Base-by-base conservation (phyloP, 352 stramenopile genomes). In the Phytophthora sp. region DNA sequence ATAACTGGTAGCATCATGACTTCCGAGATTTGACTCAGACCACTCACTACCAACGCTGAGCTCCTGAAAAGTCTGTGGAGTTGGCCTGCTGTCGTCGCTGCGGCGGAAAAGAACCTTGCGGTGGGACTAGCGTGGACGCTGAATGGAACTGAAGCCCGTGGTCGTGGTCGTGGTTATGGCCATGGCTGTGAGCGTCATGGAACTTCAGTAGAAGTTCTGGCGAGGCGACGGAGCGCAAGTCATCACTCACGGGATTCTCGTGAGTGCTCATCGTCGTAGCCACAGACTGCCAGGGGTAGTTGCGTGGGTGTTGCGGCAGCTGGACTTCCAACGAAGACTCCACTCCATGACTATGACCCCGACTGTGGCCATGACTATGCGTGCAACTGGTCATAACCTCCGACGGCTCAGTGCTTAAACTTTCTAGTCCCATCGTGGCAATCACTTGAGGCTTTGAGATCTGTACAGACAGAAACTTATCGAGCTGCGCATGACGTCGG, bases 381-480 rank as follows among this genome's bases (percentile, higher is more conserved):
- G 46, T 72, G 41, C 51, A 77, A n/a, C 38, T 55, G 38, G 63
- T 69, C 47, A 51, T 64, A 26, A 55, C 3, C 7, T 23, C 58
- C n/a, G 42, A 16, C 2, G 57, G 23, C 12, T 73, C 63, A 35
- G 33, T 11, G 35, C 41, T 44, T 20, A 63, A 16, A 44, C 18
- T 36, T 16, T 66, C 42, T 7, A 35, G 2, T n/a, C 18, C 30
- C 42, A 64, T 65, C 8, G 49, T 42, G 18, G 42, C 42, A 57
- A 66, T 52, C 29, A 71, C 21, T n/a, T 79, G 57, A 33, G 63
- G 66, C 51, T 88, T 89, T 50, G 74, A 73, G 29, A 91, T 74
- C 60, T 93, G 80, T 33, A 93, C 76, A 7, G 80, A 83, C 39
- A 93, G 27, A 33, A 87, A 90, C 47, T 74, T 68, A 53, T 85